These are phyloP conservation scores for Arthrinium phaeospermum DNA, from an alignment of 2,329 filamentous ascomycete species.

Conservation along the genomic window DNA sequence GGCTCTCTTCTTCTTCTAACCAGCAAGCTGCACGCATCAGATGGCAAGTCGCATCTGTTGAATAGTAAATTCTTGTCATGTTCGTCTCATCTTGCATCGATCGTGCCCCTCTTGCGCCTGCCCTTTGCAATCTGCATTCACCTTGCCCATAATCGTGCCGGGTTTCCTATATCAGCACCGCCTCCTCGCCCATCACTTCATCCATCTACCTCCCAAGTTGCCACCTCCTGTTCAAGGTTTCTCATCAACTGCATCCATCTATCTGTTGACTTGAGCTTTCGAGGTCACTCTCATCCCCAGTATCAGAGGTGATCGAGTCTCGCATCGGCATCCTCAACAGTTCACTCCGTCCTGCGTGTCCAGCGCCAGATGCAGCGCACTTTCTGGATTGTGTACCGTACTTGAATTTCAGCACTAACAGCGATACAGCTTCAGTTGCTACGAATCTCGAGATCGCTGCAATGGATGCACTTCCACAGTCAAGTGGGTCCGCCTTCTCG, in stretches of 20 bases:
- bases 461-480: slow-evolving; percentile 3
- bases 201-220: background rate
- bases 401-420: background rate
- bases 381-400: background rate
- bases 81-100: background rate
- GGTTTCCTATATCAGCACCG: background rate
- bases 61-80: background rate
- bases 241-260: background rate
- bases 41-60: background rate
- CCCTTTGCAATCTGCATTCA: background rate
- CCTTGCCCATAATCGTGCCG: background rate
- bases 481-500: background rate
- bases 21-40: background rate
- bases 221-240: background rate
- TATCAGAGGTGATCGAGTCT: background rate
- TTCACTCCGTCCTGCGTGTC: background rate
- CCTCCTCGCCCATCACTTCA: background rate
- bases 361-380: background rate
- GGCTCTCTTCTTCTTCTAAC: background rate
- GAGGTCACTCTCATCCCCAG: background rate
- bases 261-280: background rate
- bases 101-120: slow-evolving; percentile 1
- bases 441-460: background rate
- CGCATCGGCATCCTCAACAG: background rate
- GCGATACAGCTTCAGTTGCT: background rate